Percentiles rank a stretch among this genome's conserved stretches.
Evolutionary conservation across 352 stramenopile genomes (phyloP).

Genomic region (Albugo candida): DNA sequence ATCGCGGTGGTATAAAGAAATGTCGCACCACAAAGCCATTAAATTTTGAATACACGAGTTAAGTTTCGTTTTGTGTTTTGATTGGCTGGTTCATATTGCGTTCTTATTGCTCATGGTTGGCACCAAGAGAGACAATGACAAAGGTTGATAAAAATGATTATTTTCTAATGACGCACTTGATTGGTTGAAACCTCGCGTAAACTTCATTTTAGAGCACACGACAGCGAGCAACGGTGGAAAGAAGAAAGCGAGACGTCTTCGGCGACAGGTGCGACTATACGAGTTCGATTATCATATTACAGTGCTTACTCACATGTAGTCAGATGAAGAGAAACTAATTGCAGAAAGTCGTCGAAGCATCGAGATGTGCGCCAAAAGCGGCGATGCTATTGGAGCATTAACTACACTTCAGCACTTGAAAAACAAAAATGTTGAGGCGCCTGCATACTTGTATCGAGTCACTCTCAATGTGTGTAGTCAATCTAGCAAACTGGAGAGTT

Average conservation of each 20-base stretch:
- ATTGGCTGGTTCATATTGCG: too few species aligned
- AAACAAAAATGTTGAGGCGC: conserved; percentile 11
- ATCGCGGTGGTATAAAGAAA: conserved; percentile 68
- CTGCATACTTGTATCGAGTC: conserved; percentile 31
- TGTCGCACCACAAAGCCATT: neutral
- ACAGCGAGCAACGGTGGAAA: conserved; percentile 4
- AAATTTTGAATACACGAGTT: too few species aligned
- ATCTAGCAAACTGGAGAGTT: conserved; percentile 13
- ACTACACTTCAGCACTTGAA: conserved; percentile 35
- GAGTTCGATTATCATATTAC: neutral
- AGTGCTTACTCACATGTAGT: conserved; percentile 11
- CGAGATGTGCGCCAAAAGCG: conserved; percentile 18
- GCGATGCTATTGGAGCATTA: conserved; percentile 20
- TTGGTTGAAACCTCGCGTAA: too few species aligned
- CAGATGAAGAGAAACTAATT: conserved; percentile 17
- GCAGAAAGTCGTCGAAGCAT: conserved; percentile 22
- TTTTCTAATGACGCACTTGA: too few species aligned
- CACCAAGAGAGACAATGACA: too few species aligned
- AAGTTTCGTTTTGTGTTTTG: too few species aligned
- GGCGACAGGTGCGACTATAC: conserved; percentile 17
- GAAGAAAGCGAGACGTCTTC: conserved; percentile 22
- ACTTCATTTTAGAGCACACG: too few species aligned
- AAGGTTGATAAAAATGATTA: too few species aligned
- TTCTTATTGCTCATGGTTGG: too few species aligned
- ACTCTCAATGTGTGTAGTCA: conserved; percentile 43